phyloP scores from a whole-genome alignment of 2,329 filamentous ascomycete genomes.

The Ceratocystis diversiconidia region DNA sequence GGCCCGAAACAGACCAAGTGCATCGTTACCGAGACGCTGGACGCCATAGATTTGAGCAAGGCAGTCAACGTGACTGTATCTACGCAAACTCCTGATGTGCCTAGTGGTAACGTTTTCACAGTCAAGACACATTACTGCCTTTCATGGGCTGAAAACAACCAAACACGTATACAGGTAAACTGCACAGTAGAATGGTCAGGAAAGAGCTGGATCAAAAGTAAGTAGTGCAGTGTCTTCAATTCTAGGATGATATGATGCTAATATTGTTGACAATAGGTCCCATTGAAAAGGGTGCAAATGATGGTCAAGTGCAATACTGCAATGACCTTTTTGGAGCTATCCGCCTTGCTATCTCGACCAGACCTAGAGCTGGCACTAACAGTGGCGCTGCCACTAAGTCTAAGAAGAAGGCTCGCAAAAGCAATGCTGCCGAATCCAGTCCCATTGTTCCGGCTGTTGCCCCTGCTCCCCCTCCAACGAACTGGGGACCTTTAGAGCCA shows the following conservation, averaged over 20 bases:
- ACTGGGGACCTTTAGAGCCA: conserved; percentile 76
- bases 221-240: conserved; percentile 21
- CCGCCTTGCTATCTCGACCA: conserved; percentile 56
- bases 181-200: conserved; percentile 91
- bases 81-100: conserved; percentile 88
- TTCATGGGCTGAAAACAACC: conserved; percentile 77
- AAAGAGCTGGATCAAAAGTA: conserved; percentile 96
- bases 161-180: conserved; percentile 72
- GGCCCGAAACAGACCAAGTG: conserved; percentile 93
- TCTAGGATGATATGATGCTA: neutral
- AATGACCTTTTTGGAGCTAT: conserved; percentile 65
- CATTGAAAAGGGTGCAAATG: conserved; percentile 89
- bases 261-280: conserved; percentile 44
- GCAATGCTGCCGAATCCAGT: conserved; percentile 32
- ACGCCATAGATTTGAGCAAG: conserved; percentile 75
- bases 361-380: conserved; percentile 36
- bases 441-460: conserved; percentile 28
- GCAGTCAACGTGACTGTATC: conserved; percentile 66
- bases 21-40: conserved; percentile 72
- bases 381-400: conserved; percentile 36
- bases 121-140: conserved; percentile 92
- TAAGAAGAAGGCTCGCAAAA: conserved; percentile 49
- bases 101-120: conserved; percentile 78
- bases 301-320: conserved; percentile 73
- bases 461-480: conserved; percentile 29